Conservation (phyloP, 208 protist genomes). For the Phytomonas sp. region DNA sequence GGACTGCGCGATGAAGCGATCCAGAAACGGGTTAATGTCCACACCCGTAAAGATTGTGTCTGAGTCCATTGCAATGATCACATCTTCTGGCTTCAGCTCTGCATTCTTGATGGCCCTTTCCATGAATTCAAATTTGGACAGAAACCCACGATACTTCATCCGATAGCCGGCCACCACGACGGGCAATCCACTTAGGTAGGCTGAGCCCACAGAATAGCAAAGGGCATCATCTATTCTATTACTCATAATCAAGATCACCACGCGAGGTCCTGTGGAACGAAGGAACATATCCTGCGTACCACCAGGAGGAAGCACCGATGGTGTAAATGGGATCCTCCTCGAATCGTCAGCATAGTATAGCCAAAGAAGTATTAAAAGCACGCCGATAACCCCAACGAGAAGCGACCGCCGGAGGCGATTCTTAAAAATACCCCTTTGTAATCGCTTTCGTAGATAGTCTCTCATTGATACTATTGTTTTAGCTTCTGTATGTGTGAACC, state of each 20-base stretch:
- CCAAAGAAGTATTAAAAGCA: neutral
- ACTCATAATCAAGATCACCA: neutral
- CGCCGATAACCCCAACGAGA: neutral
- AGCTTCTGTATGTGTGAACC: neutral
- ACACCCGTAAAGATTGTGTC: too few relatives aligned
- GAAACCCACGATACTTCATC: neutral
- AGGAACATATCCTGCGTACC: too few relatives aligned
- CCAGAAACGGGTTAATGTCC: neutral
- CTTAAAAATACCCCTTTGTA: neutral
- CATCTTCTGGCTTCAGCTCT: too few relatives aligned
- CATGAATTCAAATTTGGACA: neutral
- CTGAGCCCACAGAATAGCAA: constrained; percentile 1
- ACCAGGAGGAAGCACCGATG: too few relatives aligned
- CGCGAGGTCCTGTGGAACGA: neutral
- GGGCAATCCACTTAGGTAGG: neutral
- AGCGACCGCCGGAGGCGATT: neutral
- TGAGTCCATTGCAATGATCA: too few relatives aligned
- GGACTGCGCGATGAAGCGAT: constrained; percentile 1
- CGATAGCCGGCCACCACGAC: neutral
- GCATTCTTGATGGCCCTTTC: neutral
- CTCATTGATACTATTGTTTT: neutral
- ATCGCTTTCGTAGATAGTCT: neutral
- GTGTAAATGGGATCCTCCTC: too few relatives aligned
- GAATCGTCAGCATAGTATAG: neutral
- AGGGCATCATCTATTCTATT: neutral